Conservation (phyloP, 345 rosid species). For the Boechera divaricarpa region DNA sequence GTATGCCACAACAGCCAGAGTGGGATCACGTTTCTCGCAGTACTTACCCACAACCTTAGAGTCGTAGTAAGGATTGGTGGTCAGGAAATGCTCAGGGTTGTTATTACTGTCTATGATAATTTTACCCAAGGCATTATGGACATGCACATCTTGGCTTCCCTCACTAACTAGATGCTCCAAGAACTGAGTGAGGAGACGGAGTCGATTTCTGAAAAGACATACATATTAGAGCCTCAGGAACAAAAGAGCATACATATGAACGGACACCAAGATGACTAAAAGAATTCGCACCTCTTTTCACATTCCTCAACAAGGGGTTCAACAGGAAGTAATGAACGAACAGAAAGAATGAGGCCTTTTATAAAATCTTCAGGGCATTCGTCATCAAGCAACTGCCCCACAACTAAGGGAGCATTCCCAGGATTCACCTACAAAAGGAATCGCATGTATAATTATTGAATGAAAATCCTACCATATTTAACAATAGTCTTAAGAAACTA, state of each 20-base stretch:
- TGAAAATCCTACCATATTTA: slow-evolving; percentile 2
- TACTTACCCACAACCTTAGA: slow-evolving; percentile 98
- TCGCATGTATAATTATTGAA: slow-evolving; percentile 25
- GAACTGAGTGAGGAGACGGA: slow-evolving; percentile 98
- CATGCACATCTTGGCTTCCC: slow-evolving; percentile 99
- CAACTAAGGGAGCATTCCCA: slow-evolving; percentile 97
- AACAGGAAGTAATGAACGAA: slow-evolving; percentile 82
- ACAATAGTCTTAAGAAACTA: slow-evolving; percentile 6
- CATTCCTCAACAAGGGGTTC: slow-evolving; percentile 91
- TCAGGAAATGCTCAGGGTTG: slow-evolving; percentile 98
- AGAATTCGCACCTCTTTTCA: slow-evolving; percentile 69
- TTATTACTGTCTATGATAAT: slow-evolving; percentile 97
- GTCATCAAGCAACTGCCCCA: slow-evolving; percentile 90
- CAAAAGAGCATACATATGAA: slow-evolving; percentile 16
- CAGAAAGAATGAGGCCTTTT: slow-evolving; percentile 97
- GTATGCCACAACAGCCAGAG: slow-evolving; percentile 98
- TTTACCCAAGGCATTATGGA: slow-evolving; percentile 99
- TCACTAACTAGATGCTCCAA: slow-evolving; percentile 99
- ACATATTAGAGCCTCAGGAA: slow-evolving; percentile 38
- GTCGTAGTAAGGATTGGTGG: slow-evolving; percentile 98
- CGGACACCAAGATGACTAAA: slow-evolving; percentile 17
- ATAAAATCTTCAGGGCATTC: slow-evolving; percentile 99
- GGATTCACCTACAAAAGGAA: slow-evolving; percentile 82
- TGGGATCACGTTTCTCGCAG: slow-evolving; percentile 99
- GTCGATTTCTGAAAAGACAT: slow-evolving; percentile 79